Base-by-base conservation (phyloP, 371 early-diverging fungal species). In the Mucor circinelloides region DNA sequence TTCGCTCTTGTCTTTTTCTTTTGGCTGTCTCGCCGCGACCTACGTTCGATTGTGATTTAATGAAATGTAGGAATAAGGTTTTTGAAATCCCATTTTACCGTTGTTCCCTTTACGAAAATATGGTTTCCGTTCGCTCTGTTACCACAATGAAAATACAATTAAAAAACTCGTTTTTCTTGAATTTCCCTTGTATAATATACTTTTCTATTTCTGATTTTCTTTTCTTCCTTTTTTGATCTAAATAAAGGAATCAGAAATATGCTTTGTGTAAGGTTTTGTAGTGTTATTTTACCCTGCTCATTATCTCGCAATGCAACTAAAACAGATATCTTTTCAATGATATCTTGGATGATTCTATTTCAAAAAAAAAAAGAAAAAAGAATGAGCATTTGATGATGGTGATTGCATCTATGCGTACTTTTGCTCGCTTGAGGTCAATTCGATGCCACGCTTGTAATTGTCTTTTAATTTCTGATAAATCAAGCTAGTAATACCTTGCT, bases 21-120 rank as follows among this genome's bases (percentile, higher is more conserved):
- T 85, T n/a, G 76, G 73, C 30, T 79, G 81, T 59, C 84, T 85
- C 19, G 89, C 90, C 30, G 88, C 91, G 7, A 91, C 90, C 87
- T 56, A 55, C 4, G 1, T 36, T 12, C 15, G 8, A 21, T 25
- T 27, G 27, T 50, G 13, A 10, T 25, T 50, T 50, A 42, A 56
- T 56, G 42, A 23, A 52, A 15, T 31, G 44, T 19, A 60, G 55
- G 13, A 58, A 12, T 48, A 52, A 52, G 27, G 15, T 27, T 52
- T 27, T 9, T 52, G 52, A 52, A 40, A 27, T 52, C 52, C 15
- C 27, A 19, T 7, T 64, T 65, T 66, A 80, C 79, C 70, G 77
- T 74, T 7, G 77, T 76, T 38, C 81, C 81, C 38, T 73, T 71
- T 31, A 79, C 72, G 32, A 83, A 75, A 28, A 76, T 69, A 48